Base-by-base conservation (phyloP, 2,329 filamentous ascomycete genomes). In the Aspergillus pseudoviridinutans region DNA sequence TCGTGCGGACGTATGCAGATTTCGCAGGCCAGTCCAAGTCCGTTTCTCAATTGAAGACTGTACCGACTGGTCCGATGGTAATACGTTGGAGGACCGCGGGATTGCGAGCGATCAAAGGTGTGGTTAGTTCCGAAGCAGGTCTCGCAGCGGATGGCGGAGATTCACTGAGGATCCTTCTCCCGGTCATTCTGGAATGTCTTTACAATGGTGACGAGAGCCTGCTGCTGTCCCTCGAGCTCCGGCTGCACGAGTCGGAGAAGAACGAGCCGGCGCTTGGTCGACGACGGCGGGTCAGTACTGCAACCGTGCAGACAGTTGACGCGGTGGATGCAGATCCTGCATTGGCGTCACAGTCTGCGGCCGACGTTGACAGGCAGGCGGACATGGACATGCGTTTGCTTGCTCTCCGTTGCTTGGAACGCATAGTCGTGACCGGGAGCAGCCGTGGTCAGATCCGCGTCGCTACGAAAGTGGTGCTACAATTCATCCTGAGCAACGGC, bases 331-430 rank as follows among this genome's bases (percentile, higher is more conserved):
- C 89, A 60, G 83, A 89, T 47, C 82, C 85, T 52, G 78, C 82
- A 10, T 74, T 81, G 10, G 89, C 90, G 25, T 84, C 89, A 1
- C 90, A 88, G 55, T 91, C 91, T 0, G 89, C 90, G 0, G 88
- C 88, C 25, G 93, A 97, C 69, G 91, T 91, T 27, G 94, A 97
- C 74, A 91, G 88, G 71, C 79, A 94, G 59, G 92, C 91, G 1
- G 92, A 97, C 74, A 88, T 96, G 76, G 90, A 95, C 68, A 91
- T 92, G 17, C 90, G 90, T 28, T 80, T 95, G 7, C 79, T 95
- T 61, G 93, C 94, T 4, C 81, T 96, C 65, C 88, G 92, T 66
- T 95, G 92, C 69, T 78, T 99, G 55, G 90, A 93, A 74, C 87
- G 89, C 66, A 90, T 97, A 50, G 96, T 96, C 67, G 81, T 89